A percentile compares a stretch with the other conserved stretches of the same genome.
Conservation (phyloP, 2,329 filamentous ascomycete genomes). For the Metarhizium rileyi region DNA sequence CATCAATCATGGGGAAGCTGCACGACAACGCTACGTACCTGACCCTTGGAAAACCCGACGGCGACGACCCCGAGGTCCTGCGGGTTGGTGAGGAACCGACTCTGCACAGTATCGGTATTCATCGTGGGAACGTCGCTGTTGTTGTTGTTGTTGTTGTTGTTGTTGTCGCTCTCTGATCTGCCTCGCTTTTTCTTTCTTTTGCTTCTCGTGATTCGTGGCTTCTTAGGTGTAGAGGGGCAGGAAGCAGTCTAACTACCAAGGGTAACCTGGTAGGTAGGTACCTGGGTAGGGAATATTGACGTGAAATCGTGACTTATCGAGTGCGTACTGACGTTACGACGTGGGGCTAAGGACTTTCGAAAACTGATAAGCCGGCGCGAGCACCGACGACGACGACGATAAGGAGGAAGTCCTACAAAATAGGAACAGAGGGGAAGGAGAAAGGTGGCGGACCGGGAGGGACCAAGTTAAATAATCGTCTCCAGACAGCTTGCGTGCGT, state of each 20-base stretch:
- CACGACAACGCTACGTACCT: slow-evolving; percentile 48
- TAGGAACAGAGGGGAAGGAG: slow-evolving; percentile 2
- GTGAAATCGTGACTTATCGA: too few species aligned
- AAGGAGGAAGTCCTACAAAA: neutral
- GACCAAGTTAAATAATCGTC: slow-evolving; percentile 1
- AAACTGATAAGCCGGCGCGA: too few species aligned
- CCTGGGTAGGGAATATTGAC: too few species aligned
- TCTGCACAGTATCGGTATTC: slow-evolving; percentile 44
- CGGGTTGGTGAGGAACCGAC: slow-evolving; percentile 70
- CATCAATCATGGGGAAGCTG: neutral
- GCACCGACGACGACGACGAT: neutral
- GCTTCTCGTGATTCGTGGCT: neutral
- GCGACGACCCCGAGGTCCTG: slow-evolving; percentile 84
- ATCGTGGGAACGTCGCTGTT: slow-evolving; percentile 20
- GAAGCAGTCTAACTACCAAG: neutral
- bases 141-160: neutral
- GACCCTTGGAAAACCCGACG: slow-evolving; percentile 92
- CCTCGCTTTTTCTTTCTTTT: slow-evolving; percentile 4
- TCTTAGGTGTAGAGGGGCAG: slow-evolving; percentile 1
- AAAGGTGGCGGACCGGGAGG: slow-evolving; percentile 1
- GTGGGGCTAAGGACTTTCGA: too few species aligned
- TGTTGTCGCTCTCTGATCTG: neutral
- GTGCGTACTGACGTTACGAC: neutral
- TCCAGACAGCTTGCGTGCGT: neutral
- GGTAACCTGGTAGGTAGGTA: too few species aligned